Evolutionary conservation across 1,284 basidiomycete genomes (phyloP).

Genomic region (Apiotrichum sp.): DNA sequence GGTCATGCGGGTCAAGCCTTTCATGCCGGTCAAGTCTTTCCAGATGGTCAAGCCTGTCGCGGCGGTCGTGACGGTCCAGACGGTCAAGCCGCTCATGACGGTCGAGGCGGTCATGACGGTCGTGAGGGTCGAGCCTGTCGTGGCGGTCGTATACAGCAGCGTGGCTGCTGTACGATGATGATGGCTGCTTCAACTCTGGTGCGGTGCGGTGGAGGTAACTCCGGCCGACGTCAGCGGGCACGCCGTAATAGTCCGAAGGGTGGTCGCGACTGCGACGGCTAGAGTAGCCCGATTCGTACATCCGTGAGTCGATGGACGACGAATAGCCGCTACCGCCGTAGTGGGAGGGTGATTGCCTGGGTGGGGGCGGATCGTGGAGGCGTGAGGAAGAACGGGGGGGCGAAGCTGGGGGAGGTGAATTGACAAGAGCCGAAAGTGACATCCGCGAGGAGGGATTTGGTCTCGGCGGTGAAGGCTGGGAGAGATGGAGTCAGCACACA

Average conservation of each 20-base stretch:
- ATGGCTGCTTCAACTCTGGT: neutral
- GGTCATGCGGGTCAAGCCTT: neutral
- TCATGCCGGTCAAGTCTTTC: neutral
- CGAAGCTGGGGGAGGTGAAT: constrained; percentile 27
- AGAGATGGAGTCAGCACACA: neutral
- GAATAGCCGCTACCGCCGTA: neutral
- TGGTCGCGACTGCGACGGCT: constrained; percentile 2
- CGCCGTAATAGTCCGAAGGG: constrained; percentile 9
- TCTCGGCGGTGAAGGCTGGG: constrained; percentile 15
- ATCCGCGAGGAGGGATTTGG: constrained; percentile 30
- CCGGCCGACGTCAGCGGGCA: constrained; percentile 14
- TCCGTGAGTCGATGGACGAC: neutral
- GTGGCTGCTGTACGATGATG: neutral
- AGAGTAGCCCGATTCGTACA: constrained; percentile 2
- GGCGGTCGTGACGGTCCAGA: neutral
- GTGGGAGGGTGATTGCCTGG: neutral
- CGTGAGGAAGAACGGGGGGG: constrained; percentile 7
- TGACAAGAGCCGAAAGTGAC: constrained; percentile 36
- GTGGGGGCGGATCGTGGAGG: neutral
- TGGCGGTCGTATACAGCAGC: neutral
- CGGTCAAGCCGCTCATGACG: neutral
- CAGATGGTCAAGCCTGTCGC: neutral
- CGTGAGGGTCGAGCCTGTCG: neutral
- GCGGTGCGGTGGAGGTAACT: constrained; percentile 15
- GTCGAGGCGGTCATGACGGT: neutral